Conservation (phyloP, 805 yeast genomes). For the Metschnikowia lochheadii region DNA sequence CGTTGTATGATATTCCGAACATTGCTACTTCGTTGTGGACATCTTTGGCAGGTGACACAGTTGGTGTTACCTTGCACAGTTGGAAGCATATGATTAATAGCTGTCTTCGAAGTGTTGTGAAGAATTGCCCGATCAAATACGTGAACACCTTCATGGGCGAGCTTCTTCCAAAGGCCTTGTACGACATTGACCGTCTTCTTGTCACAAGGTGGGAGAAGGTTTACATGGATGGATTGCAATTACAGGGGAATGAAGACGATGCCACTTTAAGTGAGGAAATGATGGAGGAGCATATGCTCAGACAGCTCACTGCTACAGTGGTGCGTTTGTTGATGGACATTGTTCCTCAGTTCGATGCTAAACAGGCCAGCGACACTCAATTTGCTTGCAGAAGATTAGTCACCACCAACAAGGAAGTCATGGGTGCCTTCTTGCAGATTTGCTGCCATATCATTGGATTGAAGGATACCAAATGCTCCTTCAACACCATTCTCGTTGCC, state of each 20-base stretch:
- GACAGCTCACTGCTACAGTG: conserved; percentile 90
- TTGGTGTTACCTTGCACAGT: conserved; percentile 88
- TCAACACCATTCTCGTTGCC: conserved; percentile 79
- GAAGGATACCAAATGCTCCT: conserved; percentile 89
- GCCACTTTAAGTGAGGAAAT: conserved; percentile 91
- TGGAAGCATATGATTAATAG: conserved; percentile 97
- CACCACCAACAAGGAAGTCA: conserved; percentile 55
- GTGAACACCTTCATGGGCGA: conserved; percentile 68
- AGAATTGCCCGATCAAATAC: conserved; percentile 76
- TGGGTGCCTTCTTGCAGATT: conserved; percentile 75
- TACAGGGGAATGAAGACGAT: conserved; percentile 62
- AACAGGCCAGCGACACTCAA: conserved; percentile 54
- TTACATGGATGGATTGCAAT: conserved; percentile 51
- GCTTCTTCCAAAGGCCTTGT: conserved; percentile 72
- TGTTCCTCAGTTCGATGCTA: conserved; percentile 70
- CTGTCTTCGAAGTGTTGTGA: conserved; percentile 79
- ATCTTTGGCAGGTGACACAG: conserved; percentile 79
- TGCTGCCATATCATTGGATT: conserved; percentile 74
- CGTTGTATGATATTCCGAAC: conserved; percentile 80
- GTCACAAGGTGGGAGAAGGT: conserved; percentile 73
- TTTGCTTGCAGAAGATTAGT: conserved; percentile 62
- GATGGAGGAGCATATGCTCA: conserved; percentile 92
- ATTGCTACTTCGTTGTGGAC: conserved; percentile 74
- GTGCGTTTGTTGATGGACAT: conserved; percentile 83
- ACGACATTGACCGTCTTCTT: conserved; percentile 69